phyloP scores from a whole-genome alignment of 140 eudicot species.

The Stevia rebaudiana region DNA sequence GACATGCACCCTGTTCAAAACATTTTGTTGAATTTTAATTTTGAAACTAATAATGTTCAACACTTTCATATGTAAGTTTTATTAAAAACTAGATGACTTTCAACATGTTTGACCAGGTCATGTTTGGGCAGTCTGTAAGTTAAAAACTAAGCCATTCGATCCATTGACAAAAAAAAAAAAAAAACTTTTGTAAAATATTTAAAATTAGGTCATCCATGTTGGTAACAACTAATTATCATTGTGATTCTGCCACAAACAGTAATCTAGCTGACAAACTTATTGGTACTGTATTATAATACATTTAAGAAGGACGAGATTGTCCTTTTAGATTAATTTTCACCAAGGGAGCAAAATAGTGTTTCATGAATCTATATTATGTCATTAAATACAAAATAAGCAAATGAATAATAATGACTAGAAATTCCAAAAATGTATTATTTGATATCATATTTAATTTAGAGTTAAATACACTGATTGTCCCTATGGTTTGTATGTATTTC shows the following conservation, averaged over 20 bases:
- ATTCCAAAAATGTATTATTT: too few relatives aligned
- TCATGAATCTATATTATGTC: too few relatives aligned
- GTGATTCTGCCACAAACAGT: background rate
- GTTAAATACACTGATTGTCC: too few relatives aligned
- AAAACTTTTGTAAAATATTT: background rate
- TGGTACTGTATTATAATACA: too few relatives aligned
- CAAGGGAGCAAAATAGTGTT: too few relatives aligned
- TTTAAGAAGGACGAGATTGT: too few relatives aligned
- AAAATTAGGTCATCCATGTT: background rate
- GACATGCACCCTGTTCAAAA: constrained; percentile 76
- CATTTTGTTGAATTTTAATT: background rate
- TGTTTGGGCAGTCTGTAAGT: background rate
- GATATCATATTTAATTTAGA: too few relatives aligned
- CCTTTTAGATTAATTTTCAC: too few relatives aligned
- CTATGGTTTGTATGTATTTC: too few relatives aligned
- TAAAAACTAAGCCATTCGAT: background rate
- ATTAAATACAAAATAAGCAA: too few relatives aligned
- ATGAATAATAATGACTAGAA: too few relatives aligned
- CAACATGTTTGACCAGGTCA: background rate
- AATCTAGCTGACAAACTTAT: background rate
- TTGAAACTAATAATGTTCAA: background rate
- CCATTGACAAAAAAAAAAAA: background rate
- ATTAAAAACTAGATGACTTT: background rate
- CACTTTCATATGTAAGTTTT: background rate
- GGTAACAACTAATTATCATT: background rate